These are phyloP conservation scores for Solanum chiquidenum DNA, from an alignment of 257 asterid genomes.

Conservation along the genomic window DNA sequence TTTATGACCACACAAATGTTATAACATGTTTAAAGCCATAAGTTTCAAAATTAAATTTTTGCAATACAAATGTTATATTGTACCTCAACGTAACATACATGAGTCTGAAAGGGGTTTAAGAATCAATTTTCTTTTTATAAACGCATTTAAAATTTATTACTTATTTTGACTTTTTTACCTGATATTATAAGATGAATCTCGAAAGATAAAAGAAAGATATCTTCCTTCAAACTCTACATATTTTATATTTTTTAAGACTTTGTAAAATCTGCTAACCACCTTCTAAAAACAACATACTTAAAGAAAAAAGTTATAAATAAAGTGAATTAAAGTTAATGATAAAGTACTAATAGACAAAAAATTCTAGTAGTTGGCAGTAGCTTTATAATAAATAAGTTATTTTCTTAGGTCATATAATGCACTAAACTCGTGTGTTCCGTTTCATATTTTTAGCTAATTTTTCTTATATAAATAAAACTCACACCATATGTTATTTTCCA, in stretches of 20 bases:
- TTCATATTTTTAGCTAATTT: constrained; percentile 12
- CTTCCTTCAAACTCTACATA: not conserved
- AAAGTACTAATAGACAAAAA: constrained; percentile 14
- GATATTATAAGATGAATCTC: not conserved
- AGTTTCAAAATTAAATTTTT: not conserved
- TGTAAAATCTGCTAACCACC: not conserved
- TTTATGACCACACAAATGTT: no score
- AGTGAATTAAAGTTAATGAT: not conserved
- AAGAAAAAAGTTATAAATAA: not conserved
- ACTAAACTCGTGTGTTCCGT: constrained; percentile 29
- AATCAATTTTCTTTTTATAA: not conserved
- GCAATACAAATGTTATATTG: no score
- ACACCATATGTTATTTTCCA: not conserved
- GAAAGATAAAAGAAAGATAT: not conserved
- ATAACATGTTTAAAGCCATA: not conserved
- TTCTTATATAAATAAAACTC: not conserved
- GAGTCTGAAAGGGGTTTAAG: not conserved
- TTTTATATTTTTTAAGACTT: not conserved
- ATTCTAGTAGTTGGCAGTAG: constrained; percentile 4
- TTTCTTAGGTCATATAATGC: constrained; percentile 25
- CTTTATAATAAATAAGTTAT: not conserved
- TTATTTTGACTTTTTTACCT: not conserved
- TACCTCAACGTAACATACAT: not conserved
- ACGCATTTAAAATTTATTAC: not conserved
- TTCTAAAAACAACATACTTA: not conserved